Evolutionary conservation across 306 rosid genomes (phyloP).

Genomic region (Pachyrhizus erosus): DNA sequence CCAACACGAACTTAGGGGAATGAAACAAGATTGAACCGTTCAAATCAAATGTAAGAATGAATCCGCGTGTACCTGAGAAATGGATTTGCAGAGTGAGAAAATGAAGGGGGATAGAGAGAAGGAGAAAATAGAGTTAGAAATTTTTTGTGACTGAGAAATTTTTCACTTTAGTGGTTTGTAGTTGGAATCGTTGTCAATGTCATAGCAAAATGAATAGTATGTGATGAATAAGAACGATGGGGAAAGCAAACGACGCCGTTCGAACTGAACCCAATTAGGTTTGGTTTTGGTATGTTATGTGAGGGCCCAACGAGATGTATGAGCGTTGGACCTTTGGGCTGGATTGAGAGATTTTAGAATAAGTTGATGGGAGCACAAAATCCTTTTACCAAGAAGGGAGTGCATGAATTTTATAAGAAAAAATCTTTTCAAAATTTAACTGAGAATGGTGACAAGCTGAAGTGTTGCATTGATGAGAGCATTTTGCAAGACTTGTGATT

Average conservation of each 20-base stretch:
- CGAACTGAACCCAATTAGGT: slow-evolving; percentile 29
- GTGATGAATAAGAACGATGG: neutral
- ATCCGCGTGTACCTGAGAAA: slow-evolving; percentile 31
- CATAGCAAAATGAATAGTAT: slow-evolving; percentile 18
- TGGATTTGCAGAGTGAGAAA: slow-evolving; percentile 40
- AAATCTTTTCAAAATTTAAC: neutral
- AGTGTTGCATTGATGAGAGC: too few relatives aligned
- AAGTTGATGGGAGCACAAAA: neutral
- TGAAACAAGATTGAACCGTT: slow-evolving; percentile 4
- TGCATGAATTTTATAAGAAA: too few relatives aligned
- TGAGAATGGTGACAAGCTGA: neutral
- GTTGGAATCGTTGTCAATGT: slow-evolving; percentile 45
- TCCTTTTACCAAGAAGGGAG: neutral
- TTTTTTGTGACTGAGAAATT: slow-evolving; percentile 43
- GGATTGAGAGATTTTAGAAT: neutral
- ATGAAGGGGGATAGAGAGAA: neutral
- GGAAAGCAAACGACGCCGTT: slow-evolving; percentile 41
- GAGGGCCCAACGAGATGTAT: neutral
- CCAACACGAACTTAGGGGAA: slow-evolving; percentile 14
- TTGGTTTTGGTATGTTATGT: neutral
- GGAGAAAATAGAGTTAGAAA: slow-evolving; percentile 38
- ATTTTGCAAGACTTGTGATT: neutral
- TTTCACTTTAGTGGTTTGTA: slow-evolving; percentile 44
- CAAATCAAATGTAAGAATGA: slow-evolving; percentile 41
- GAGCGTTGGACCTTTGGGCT: neutral